A percentile compares a stretch with the other conserved stretches of the same genome.
phyloP scores from a whole-genome alignment of 1,284 basidiomycete genomes.

The Apiotrichum porosum region DNA sequence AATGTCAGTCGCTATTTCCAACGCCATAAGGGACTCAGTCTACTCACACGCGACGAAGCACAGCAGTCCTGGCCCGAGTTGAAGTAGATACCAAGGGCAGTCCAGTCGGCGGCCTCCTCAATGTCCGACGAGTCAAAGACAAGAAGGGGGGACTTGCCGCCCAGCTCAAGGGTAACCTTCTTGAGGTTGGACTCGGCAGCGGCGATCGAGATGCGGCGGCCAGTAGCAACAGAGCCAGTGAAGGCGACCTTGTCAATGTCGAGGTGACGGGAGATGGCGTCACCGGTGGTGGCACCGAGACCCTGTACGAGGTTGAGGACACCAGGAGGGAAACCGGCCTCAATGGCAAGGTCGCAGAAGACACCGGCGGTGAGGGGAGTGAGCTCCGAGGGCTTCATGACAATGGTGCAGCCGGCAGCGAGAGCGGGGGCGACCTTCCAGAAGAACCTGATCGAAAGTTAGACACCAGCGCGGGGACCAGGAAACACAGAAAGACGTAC shows the following conservation, averaged over 20 bases:
- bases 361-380: conserved; percentile 81
- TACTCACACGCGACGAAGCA: conserved; percentile 65
- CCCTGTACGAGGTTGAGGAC: conserved; percentile 87
- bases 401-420: conserved; percentile 55
- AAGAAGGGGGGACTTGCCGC: conserved; percentile 53
- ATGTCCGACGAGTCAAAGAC: conserved; percentile 52
- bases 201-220: conserved; percentile 76
- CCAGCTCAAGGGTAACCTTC: conserved; percentile 56
- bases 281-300: conserved; percentile 75
- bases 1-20: too few species aligned
- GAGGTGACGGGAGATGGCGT: conserved; percentile 68
- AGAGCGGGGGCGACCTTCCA: conserved; percentile 91
- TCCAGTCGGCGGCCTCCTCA: conserved; percentile 67
- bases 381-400: conserved; percentile 73
- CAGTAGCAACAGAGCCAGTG: conserved; percentile 64
- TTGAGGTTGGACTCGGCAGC: conserved; percentile 82
- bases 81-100: conserved; percentile 40
- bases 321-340: conserved; percentile 75
- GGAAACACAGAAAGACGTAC: too few species aligned
- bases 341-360: conserved; percentile 47
- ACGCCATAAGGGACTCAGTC: too few species aligned
- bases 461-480: too few species aligned
- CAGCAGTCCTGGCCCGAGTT: conserved; percentile 38
- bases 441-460: too few species aligned
- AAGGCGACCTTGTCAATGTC: conserved; percentile 70